Base-by-base conservation (phyloP, 139 green algal genomes). In the Chlamydomonas urium region DNA sequence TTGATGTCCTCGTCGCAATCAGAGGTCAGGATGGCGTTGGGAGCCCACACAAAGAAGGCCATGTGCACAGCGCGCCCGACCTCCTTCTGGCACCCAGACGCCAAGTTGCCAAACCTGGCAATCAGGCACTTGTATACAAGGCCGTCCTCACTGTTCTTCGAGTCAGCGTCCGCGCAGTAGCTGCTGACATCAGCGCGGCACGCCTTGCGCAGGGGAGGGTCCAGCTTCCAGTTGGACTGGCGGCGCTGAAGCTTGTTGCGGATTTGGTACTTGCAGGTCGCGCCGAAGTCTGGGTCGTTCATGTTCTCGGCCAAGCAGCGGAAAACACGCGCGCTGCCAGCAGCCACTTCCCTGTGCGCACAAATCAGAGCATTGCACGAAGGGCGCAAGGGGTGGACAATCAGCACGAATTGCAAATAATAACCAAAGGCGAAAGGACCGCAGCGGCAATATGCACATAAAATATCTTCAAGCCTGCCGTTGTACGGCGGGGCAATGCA, bases 41-140 rank as follows among this genome's bases (percentile, higher is more conserved):
- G 66, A 28, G 73, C 58, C 84, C 92, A 97, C 26, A 89, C 81
- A 77, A 82, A 96, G 62, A 97, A 87, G 2, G 92, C 90, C 85
- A 92, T 92, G 68, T 90, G 87, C 31, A 93, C 81, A 1, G 88
- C 88, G 28, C 92, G 86, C 4, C 80, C 82, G 53, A 96, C 69
- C 87, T 97, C 88, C 28, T 73, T 71, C 68, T 84, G 69, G 81
- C 91, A 96, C 0, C 57, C 66, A 2, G 45, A 45, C 4, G 14
- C n/a, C 21, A 73, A 26, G 19, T 42, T 24, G 28, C 6, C 63
- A 6, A 45, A 31, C 53, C 29, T 63, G 26, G 53, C 24, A 34
- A 63, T 63, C 53, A 69, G 6, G 62, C 34, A 69, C 62, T 57
- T 69, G 62, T 53, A 69, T 8, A 67, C 59, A 37, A 93, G 38